Percentiles rank a stretch among this genome's conserved stretches.
Evolutionary conservation across 108 stramenopile species (phyloP).

Genomic region (Conticribra weissflogii): DNA sequence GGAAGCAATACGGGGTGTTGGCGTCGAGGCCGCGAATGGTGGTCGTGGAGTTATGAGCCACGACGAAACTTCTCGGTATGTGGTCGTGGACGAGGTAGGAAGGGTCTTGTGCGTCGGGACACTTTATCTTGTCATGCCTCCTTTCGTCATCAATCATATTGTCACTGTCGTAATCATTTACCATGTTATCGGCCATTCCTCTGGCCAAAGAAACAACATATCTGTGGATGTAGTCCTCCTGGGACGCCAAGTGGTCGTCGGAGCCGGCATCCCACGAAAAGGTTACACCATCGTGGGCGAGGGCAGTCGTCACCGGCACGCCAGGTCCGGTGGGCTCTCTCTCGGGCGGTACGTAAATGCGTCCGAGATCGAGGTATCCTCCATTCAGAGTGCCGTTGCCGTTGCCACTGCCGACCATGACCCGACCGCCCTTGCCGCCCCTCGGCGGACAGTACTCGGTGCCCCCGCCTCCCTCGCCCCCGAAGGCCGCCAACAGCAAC

Average conservation of each 20-base stretch:
- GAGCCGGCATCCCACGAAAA: conserved; percentile 13
- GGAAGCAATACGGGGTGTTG: conserved; percentile 8
- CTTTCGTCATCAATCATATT: neutral
- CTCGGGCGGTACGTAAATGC: neutral
- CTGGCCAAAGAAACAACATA: conserved; percentile 1
- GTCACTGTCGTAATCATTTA: neutral
- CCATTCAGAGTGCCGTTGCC: neutral
- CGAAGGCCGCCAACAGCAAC: neutral
- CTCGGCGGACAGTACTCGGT: conserved; percentile 4
- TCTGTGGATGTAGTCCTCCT: conserved; percentile 9
- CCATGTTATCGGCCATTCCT: neutral
- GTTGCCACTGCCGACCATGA: too few relatives aligned
- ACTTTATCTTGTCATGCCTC: too few relatives aligned
- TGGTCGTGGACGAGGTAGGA: neutral
- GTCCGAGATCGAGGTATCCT: conserved; percentile 16
- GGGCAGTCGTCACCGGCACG: neutral
- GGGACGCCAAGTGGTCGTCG: neutral
- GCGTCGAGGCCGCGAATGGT: neutral
- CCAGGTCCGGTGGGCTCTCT: neutral
- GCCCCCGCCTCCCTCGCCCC: conserved; percentile 17
- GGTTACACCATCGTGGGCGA: conserved; percentile 6
- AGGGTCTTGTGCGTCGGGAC: too few relatives aligned
- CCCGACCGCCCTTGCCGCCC: conserved; percentile 2
- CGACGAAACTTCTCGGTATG: neutral
- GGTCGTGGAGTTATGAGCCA: conserved; percentile 9